Base-by-base conservation (phyloP, 768 basidiomycete genomes). In the Suillus luteus region DNA sequence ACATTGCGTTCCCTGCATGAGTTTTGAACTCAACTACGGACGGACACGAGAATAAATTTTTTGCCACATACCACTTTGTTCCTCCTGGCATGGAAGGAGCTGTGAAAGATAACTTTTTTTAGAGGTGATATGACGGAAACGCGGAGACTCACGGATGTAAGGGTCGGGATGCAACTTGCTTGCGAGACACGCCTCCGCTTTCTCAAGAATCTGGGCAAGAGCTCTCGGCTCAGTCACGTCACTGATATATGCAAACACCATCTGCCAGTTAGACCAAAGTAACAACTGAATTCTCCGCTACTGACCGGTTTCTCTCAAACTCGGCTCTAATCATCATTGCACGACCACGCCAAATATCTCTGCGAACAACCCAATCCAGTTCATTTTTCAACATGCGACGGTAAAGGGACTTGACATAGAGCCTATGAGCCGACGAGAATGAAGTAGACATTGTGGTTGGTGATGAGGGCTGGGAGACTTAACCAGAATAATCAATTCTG, bases 401-500 rank as follows among this genome's bases (percentile, higher is more conserved):
- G 82, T 97, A 98, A 6, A 99, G 85, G 10, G 92, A 93, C 80
- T 96, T 93, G 75, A 95, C 93, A 73, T 95, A 90, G 69, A 86
- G 83, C 73, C 87, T 86, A 80, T 93, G 92, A 5, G 87, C 90
- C 40, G 85, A 78, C 48, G 89, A 83, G 80, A 93, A 94, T 41
- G 90, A 77, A 61, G 83, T 79, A 51, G 87, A 80, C 86, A 88
- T 87, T 66, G 66, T 65, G 24, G 58, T 33, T 49, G 37, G 35
- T 38, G 62, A 46, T 49, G 59, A 19, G 52, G n/a, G 51, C n/a
- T 11, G 5, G 38, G 19, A 49, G n/a, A 46, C 43, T n/a, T 60
- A 54, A 51, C 48, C 54, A 17, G 27, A 60, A 43, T 33, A 43
- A n/a, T 51, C 27, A n/a, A 54, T 54, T 60, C 15, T 60, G 19